Evolutionary conservation across 176 grass and related monocot species (phyloP), one percentile per base, ranked within the genome.

Genomic region (Musa acuminata): DNA sequence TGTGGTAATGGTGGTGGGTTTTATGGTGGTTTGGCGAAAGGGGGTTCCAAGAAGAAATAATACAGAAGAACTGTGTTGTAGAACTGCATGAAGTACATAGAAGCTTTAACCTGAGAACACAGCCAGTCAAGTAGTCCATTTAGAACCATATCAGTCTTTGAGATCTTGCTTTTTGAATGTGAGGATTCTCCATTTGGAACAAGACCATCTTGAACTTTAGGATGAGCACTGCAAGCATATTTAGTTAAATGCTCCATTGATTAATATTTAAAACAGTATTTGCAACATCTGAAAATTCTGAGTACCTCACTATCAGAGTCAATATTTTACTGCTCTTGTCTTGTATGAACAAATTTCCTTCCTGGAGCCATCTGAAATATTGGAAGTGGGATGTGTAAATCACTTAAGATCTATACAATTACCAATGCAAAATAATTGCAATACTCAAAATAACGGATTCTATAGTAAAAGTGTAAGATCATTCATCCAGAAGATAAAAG

Each of bases 261-360:
- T 7, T 27, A 60, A 16, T 20, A 51, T 13, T 9, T 55, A 8
- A 14, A 49, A 14, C 11, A 62, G 21, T 11, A 49, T 55, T 73
- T 55, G 21, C 23, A 68, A 27, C 2, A 6, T 27, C 20, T n/a
- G 10, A 64, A 13, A 54, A 78, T 11, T 67, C 8, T 12, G 25
- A 11, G 29, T 83, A 98, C 94, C 94, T 91, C 81, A 93, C 83
- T 82, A 98, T 77, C 22, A 79, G 52, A 62, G 86, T 89, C 75
- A 98, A 88, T 87, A 98, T 87, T 76, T 91, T 93, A 53, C 88
- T 89, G 74, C 86, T 87, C 82, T n/a, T n/a, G 80, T 98, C 95
- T 88, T 98, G 86, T 73, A 98, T 82, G 8, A 98, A 94, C 95
- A 90, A 93, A 75, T 91, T 98, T 22, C 84, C 86, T 84, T 91